These are phyloP conservation scores for Leishmania arabica DNA, from an alignment of 208 protist species.

Conservation along the genomic window DNA sequence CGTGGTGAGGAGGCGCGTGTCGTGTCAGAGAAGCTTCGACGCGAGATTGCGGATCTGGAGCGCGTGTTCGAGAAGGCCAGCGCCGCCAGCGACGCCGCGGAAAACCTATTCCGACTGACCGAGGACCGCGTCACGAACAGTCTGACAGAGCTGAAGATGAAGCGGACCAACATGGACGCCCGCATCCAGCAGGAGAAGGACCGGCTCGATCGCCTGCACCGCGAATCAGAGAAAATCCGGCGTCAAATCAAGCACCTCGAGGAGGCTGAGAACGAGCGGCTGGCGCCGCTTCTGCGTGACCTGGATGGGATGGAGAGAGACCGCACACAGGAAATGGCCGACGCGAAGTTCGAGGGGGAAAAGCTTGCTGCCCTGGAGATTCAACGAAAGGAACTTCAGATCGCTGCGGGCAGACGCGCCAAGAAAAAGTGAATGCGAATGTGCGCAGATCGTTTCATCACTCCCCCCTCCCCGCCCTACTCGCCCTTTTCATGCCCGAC, in stretches of 20 bases:
- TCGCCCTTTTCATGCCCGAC: background rate
- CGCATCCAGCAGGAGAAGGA: constrained; percentile 88
- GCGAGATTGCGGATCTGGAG: constrained; percentile 76
- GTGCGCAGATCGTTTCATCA: background rate
- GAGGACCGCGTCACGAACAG: constrained; percentile 73
- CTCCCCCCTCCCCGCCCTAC: too few species aligned
- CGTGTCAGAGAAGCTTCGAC: constrained; percentile 71
- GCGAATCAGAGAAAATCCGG: constrained; percentile 82
- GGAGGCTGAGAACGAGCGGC: constrained; percentile 63
- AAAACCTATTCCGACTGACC: constrained; percentile 52
- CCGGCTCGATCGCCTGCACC: constrained; percentile 51
- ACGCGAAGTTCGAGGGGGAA: constrained; percentile 78
- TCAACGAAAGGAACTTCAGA: constrained; percentile 74
- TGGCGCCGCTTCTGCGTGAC: constrained; percentile 63
- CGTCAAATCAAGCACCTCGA: constrained; percentile 79
- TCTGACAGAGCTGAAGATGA: constrained; percentile 51
- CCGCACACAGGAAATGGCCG: constrained; percentile 59
- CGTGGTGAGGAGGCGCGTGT: constrained; percentile 85
- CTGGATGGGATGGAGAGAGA: constrained; percentile 56
- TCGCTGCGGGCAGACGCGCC: constrained; percentile 28
- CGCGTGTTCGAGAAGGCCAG: constrained; percentile 47
- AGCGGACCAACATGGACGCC: constrained; percentile 70
- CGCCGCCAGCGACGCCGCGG: constrained; percentile 46
- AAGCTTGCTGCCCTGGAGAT: constrained; percentile 67
- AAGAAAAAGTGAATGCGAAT: constrained; percentile 19